phyloP scores from a whole-genome alignment of 257 asterid genomes.

The Leptodermis oblonga region DNA sequence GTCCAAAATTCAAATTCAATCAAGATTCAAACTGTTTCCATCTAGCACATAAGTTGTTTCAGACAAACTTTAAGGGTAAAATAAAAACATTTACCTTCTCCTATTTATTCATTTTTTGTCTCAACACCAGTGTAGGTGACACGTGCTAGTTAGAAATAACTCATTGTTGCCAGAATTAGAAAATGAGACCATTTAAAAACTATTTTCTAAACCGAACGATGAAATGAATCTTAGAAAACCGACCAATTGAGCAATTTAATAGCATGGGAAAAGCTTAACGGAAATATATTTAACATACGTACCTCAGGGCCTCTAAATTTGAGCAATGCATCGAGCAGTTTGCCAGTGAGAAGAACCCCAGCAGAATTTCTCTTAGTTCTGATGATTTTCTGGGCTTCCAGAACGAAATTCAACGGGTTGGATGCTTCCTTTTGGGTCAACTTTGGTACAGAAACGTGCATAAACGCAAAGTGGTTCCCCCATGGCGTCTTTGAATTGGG shows the following conservation, averaged over 20 bases:
- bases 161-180: not conserved
- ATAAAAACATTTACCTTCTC: no score
- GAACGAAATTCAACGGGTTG: conserved; percentile 44
- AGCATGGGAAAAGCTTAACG: no score
- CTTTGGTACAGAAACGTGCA: conserved; percentile 60
- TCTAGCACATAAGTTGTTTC: no score
- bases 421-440: not conserved
- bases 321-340: conserved; percentile 41
- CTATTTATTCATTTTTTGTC: no score
- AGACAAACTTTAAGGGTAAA: no score
- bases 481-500: conserved; percentile 43
- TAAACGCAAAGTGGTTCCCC: conserved; percentile 86
- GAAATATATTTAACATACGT: not conserved
- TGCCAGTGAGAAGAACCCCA: conserved; percentile 56
- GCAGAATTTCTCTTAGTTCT: conserved; percentile 50
- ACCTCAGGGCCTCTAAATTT: conserved; percentile 73
- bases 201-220: no score
- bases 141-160: no score
- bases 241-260: no score
- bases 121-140: no score
- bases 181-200: no score
- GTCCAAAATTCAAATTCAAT: no score
- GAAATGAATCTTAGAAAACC: not conserved
- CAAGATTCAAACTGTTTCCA: no score
- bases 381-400: conserved; percentile 41